Conservation (phyloP, 2,329 filamentous ascomycete species). For the Alternaria arborescens region DNA sequence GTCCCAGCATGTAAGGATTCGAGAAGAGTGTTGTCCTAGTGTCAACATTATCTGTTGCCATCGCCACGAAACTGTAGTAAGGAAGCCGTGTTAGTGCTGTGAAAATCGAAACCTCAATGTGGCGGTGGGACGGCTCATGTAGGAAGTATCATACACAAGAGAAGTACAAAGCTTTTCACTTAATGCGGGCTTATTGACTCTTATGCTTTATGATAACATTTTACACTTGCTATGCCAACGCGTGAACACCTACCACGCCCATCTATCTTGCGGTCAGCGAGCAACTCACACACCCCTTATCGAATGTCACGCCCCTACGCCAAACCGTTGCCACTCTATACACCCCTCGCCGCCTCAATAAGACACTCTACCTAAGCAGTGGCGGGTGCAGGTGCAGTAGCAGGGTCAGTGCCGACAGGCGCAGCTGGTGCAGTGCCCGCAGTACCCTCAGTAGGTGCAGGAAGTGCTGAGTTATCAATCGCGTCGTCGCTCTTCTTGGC, state of each 20-base stretch:
- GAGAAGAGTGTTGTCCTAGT: not conserved
- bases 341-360: not conserved
- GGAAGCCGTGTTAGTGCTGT: not conserved
- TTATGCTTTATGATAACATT: conserved; percentile 9
- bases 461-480: conserved; percentile 45
- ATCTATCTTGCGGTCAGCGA: conserved; percentile 12
- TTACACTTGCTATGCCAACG: conserved; percentile 8
- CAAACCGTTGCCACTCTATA: not conserved
- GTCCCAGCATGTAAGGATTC: not conserved
- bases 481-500: conserved; percentile 49
- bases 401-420: conserved; percentile 25
- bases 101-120: not conserved
- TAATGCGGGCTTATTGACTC: not conserved
- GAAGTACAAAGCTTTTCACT: not conserved
- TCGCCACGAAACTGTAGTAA: not conserved
- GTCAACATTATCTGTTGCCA: not conserved
- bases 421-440: conserved; percentile 29
- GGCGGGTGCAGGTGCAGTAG: conserved; percentile 20
- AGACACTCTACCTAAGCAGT: conserved; percentile 51
- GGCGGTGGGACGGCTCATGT: not conserved
- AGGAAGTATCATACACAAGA: not conserved
- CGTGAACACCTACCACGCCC: conserved; percentile 7
- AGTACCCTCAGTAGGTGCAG: conserved; percentile 36
- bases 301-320: conserved; percentile 12
- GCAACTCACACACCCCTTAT: not conserved